phyloP scores from a whole-genome alignment of 129 eudicot species.

The Artemisia argyi region DNA sequence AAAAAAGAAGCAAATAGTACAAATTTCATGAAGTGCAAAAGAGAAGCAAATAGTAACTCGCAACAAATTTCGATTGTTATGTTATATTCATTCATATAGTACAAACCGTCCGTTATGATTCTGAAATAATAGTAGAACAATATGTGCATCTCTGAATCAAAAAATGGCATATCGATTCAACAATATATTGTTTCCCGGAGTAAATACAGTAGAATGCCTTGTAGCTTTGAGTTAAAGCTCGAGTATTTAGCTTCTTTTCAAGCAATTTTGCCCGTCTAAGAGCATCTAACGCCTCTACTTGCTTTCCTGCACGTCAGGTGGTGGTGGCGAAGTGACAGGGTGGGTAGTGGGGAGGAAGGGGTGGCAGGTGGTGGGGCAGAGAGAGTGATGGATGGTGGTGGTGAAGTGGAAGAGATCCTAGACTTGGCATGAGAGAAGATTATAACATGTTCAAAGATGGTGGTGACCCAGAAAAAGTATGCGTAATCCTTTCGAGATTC shows the following conservation, averaged over 20 bases:
- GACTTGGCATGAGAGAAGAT: too few species aligned
- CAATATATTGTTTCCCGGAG: background rate
- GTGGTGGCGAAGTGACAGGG: too few species aligned
- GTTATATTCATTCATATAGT: background rate
- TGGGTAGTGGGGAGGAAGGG: too few species aligned
- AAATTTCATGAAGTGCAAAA: too few species aligned
- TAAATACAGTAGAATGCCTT: constrained; percentile 9
- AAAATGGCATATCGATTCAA: constrained; percentile 6
- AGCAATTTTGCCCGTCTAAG: constrained; percentile 72
- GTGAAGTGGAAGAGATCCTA: too few species aligned
- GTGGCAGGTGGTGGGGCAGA: too few species aligned
- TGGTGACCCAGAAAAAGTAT: too few species aligned
- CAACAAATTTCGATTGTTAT: background rate
- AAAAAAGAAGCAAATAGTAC: too few species aligned
- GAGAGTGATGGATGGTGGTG: too few species aligned
- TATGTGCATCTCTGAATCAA: constrained; percentile 12
- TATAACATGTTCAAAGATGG: too few species aligned
- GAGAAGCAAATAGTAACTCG: background rate
- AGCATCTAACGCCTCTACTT: constrained; percentile 88
- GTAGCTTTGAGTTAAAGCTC: constrained; percentile 23
- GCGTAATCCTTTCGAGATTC: too few species aligned
- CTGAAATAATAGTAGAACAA: background rate
- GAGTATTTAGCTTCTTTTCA: constrained; percentile 66
- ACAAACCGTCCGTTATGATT: constrained; percentile 9
- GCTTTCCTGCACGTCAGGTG: constrained; percentile 87